Percentiles rank a stretch among this genome's conserved stretches.
Evolutionary conservation across 2,329 filamentous ascomycete genomes (phyloP).

Genomic region (Amesomyces nigricolor): DNA sequence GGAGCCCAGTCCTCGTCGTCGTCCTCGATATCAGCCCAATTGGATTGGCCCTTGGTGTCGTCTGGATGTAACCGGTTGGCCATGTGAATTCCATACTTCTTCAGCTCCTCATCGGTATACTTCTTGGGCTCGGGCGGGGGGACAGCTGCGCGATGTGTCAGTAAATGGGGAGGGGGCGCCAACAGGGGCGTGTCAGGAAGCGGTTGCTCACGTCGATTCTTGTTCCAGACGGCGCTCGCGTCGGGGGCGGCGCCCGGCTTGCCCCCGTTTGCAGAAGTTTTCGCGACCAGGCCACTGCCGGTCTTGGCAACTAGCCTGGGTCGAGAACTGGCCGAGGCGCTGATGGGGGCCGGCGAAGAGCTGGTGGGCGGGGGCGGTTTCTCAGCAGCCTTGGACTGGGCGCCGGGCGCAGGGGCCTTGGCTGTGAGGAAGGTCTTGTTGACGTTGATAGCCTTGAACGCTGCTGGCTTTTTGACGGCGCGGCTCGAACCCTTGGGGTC

Average conservation of each 20-base stretch:
- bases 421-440: constrained; percentile 79
- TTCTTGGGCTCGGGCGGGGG: constrained; percentile 69
- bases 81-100: constrained; percentile 82
- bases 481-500: constrained; percentile 55
- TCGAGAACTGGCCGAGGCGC: constrained; percentile 46
- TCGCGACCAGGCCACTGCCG: constrained; percentile 49
- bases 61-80: constrained; percentile 72
- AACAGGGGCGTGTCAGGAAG: background rate
- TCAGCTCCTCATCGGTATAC: constrained; percentile 80
- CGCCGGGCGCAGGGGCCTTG: constrained; percentile 48
- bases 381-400: constrained; percentile 46
- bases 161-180: constrained; percentile 4
- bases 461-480: constrained; percentile 65
- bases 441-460: constrained; percentile 80
- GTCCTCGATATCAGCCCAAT: constrained; percentile 87
- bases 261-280: constrained; percentile 48
- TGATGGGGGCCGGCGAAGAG: constrained; percentile 39
- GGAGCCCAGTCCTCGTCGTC: constrained; percentile 85
- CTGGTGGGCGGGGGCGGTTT: constrained; percentile 44
- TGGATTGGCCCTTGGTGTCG: constrained; percentile 67
- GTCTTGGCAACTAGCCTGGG: constrained; percentile 73
- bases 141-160: constrained; percentile 41
- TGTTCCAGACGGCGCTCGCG: constrained; percentile 77
- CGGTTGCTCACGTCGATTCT: constrained; percentile 65
- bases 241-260: constrained; percentile 61